These are phyloP conservation scores for Kazachstania africana DNA, from an alignment of 805 yeast genomes.

Conservation along the genomic window DNA sequence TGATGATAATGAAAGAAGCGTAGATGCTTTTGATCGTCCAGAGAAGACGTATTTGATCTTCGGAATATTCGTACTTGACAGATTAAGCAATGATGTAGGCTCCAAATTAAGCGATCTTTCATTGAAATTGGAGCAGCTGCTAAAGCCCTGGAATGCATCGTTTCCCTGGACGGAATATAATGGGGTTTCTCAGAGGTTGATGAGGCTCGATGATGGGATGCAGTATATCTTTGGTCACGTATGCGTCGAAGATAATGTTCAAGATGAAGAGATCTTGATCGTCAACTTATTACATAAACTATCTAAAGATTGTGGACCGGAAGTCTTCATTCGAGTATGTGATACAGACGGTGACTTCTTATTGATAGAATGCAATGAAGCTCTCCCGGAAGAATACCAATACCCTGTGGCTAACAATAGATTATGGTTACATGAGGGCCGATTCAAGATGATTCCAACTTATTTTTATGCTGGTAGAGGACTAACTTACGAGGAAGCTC, in stretches of 20 bases:
- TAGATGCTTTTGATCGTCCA: no score
- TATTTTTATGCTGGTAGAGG: conserved; percentile 26
- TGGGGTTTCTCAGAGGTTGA: conserved; percentile 14
- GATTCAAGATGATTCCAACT: conserved; percentile 31
- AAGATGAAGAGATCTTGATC: conserved; percentile 36
- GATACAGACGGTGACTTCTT: conserved; percentile 51
- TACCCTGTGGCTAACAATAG: conserved; percentile 34
- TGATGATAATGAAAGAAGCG: no score
- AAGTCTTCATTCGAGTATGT: conserved; percentile 34
- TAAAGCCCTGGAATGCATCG: conserved; percentile 27
- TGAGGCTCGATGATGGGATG: conserved; percentile 3
- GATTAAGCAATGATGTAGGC: conserved; percentile 2
- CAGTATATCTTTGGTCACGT: conserved; percentile 22
- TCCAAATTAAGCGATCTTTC: conserved; percentile 1
- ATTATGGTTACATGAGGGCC: conserved; percentile 38
- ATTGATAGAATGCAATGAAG: conserved; percentile 37
- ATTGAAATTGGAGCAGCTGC: conserved; percentile 4
- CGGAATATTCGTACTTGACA: conserved; percentile 21
- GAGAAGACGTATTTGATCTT: conserved; percentile 16
- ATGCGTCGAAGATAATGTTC: conserved; percentile 32
- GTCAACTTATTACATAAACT: conserved; percentile 30
- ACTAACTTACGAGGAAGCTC: conserved; percentile 29
- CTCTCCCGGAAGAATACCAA: conserved; percentile 34
- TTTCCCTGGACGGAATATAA: conserved; percentile 34
- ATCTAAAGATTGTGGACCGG: conserved; percentile 16